Evolutionary conservation across 495 filamentous ascomycete genomes (phyloP), one percentile per base, ranked within the genome.

Genomic region (Penicillium parvum): DNA sequence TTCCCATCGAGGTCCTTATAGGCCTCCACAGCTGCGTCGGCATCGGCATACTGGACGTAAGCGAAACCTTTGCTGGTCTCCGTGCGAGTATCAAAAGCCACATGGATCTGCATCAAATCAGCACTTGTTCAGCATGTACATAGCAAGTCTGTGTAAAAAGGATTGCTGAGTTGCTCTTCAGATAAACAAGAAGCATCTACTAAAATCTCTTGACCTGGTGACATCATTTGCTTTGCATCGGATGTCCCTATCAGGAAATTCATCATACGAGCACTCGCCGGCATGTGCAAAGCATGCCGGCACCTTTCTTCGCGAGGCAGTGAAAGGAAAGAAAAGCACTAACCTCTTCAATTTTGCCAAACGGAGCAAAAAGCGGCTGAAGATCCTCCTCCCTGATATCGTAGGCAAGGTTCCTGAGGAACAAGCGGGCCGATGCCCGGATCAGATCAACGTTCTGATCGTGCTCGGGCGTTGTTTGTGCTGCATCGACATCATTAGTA

Each of bases 201-300:
- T 83, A 83, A 81, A 84, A 83, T 81, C 73, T 73, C 77, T 77
- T 79, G 55, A 65, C 74, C 72, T 73, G 65, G 48, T 78, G 54
- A 75, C 73, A 82, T 83, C 82, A 84, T 60, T 34, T 78, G 78
- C 78, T 60, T 69, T 64, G 81, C 83, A 92, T 96, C 81, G 85
- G 90, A 77, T 97, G 91, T 96, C 92, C 92, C 92, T 97, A 97
- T 96, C 91, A 81, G 84, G 84, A 79, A 79, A 66, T 83, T 96
- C 91, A 96, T 96, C 91, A 90, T 74, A 59, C 68, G 73, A 76
- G 62, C 56, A 52, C 51, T 47, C 41, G 25, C 45, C 45, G 35
- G 43, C 16, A 43, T 40, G 17, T 12, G 27, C 12, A 15, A 40
- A 36, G 27, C 20, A 40, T 50, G 35, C 41, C 41, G 22, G 34